Conservation (phyloP, 2,329 filamentous ascomycete species). For the Intubia oerlemansii region DNA sequence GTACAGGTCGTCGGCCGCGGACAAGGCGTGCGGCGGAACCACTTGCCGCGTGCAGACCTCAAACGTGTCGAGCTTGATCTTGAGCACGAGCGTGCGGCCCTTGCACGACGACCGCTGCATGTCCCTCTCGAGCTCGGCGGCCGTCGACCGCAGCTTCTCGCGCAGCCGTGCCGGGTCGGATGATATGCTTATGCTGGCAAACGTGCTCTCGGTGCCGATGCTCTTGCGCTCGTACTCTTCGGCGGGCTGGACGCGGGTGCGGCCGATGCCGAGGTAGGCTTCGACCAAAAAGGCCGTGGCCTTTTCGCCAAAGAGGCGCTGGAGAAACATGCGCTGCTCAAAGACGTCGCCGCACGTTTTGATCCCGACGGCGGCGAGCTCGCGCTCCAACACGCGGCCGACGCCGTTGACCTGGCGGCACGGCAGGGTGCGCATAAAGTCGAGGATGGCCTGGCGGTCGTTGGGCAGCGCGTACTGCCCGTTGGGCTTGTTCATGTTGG, state of each 20-base stretch:
- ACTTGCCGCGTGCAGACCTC: constrained; percentile 75
- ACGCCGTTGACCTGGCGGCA: constrained; percentile 87
- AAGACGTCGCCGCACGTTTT: constrained; percentile 82
- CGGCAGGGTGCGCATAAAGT: constrained; percentile 66
- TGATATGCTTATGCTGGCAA: constrained; percentile 65
- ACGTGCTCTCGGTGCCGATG: constrained; percentile 84
- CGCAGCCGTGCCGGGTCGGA: constrained; percentile 44
- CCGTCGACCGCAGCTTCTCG: constrained; percentile 58
- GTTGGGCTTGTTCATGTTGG: constrained; percentile 91
- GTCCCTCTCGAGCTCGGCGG: constrained; percentile 74
- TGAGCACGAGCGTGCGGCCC: constrained; percentile 76
- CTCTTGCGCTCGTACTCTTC: constrained; percentile 86
- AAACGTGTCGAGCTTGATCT: constrained; percentile 86
- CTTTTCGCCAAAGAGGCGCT: constrained; percentile 75
- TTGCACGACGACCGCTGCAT: constrained; percentile 62
- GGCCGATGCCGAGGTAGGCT: constrained; percentile 67
- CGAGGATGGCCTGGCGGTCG: constrained; percentile 54
- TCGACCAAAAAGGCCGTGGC: constrained; percentile 69
- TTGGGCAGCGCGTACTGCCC: constrained; percentile 64
- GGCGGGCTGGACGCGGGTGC: constrained; percentile 66
- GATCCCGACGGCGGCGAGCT: constrained; percentile 71
- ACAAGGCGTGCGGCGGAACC: constrained; percentile 50
- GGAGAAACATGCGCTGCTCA: constrained; percentile 47
- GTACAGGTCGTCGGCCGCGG: constrained; percentile 62
- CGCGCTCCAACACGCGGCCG: constrained; percentile 81